Evolutionary conservation across 257 asterid genomes (phyloP).

Genomic region (Solanum virginianum): DNA sequence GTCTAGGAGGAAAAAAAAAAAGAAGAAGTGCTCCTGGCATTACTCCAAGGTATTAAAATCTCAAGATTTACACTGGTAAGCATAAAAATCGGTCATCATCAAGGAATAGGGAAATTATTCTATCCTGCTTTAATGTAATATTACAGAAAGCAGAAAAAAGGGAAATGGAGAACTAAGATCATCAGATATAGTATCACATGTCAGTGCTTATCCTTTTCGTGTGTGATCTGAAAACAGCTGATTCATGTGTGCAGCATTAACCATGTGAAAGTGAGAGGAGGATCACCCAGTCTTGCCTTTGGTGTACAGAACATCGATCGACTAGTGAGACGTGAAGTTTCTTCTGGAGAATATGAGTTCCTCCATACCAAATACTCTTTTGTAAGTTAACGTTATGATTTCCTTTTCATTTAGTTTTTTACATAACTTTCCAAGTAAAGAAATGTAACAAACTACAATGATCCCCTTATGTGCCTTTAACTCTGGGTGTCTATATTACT

Average conservation of each 20-base stretch:
- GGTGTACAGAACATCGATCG: slow-evolving; percentile 21
- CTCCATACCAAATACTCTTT: not conserved
- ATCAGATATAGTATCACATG: not conserved
- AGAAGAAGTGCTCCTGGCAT: not conserved
- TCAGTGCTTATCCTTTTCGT: not conserved
- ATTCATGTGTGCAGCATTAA: slow-evolving; percentile 39
- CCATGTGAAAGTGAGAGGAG: slow-evolving; percentile 50
- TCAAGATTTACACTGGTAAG: not conserved
- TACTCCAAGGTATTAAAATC: not conserved
- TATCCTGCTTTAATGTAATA: not conserved
- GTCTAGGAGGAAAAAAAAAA: not conserved
- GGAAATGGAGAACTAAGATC: not conserved
- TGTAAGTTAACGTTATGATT: not conserved
- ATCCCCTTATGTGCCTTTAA: not conserved
- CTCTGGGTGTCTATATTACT: not conserved
- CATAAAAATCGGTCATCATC: not conserved
- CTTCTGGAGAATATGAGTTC: not conserved
- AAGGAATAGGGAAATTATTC: not conserved
- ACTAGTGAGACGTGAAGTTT: not conserved
- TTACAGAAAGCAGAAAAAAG: not conserved
- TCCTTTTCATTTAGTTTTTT: not conserved
- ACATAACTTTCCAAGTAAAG: not conserved
- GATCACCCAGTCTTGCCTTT: slow-evolving; percentile 54
- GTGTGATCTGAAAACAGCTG: not conserved
- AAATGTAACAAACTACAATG: not conserved